Base-by-base conservation (phyloP, 2,329 filamentous ascomycete species). In the Pyricularia pennisetigena region DNA sequence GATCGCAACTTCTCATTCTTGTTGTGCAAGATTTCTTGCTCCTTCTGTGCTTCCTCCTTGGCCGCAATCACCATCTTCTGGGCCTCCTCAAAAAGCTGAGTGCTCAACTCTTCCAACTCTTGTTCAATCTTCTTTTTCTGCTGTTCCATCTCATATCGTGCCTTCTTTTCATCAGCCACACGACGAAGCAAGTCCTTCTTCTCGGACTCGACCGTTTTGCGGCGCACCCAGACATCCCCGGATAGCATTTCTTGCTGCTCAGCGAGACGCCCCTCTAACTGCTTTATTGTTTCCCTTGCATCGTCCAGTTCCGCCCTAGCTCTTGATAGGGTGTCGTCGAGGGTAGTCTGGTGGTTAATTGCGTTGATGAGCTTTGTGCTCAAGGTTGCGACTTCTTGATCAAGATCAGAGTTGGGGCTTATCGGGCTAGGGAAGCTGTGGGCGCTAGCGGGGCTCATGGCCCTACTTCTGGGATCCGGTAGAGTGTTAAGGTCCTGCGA, bases 1-100 rank as follows among this genome's bases (percentile, higher is more conserved):
- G 90, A 85, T 74, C 88, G 91, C 67, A 98, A 85, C 78, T 96
- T 92, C 69, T 97, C 93, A 63, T 95, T 97, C 76, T 92, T 92
- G 75, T 90, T 91, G 69, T 93, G 89, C 61, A 94, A 82, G 4
- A 86, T 85, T 72, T 97, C 93, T 54, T 93, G 90, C 73, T 97
- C 93, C 71, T 87, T 88, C 70, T 93, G 89, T 9, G 95, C 93
- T 70, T 97, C 92, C 76, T 94, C 93, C 75, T 97, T 92, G 54
- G 94, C 94, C 20, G 88, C 88, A 59, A 94, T 92, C 67, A 99
- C 95, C 94, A 99, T 98, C 83, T 91, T 94, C 80, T 99, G 98
- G 66, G 95, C 95, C 82, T 99, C 94, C 76, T 98, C 93, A 71
- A 99, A 99, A n/a, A 99, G 84, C 30, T 93, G 93, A 1, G 93